These are phyloP conservation scores for Xylaria curta DNA, from an alignment of 495 filamentous ascomycete species.

Conservation along the genomic window DNA sequence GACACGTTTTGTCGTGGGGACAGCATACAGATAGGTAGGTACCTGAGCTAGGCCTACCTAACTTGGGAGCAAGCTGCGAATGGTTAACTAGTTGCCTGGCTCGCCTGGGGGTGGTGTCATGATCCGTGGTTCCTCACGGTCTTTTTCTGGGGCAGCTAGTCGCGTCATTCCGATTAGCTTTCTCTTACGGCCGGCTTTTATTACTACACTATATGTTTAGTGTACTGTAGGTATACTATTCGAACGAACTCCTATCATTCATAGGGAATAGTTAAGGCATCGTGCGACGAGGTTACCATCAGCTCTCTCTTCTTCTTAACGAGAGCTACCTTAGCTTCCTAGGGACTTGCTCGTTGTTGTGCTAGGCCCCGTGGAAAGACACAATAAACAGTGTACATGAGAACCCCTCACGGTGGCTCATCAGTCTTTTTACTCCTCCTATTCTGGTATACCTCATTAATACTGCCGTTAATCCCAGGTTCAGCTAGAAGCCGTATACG, in stretches of 20 bases:
- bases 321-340: neutral
- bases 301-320: neutral
- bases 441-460: constrained; percentile 2
- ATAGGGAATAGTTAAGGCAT: constrained; percentile 2
- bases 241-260: neutral
- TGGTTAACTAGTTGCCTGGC: neutral
- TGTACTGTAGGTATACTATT: neutral
- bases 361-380: neutral
- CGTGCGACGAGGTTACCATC: neutral
- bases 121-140: neutral
- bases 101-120: neutral
- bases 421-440: neutral
- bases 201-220: neutral
- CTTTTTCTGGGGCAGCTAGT: constrained; percentile 12
- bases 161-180: neutral
- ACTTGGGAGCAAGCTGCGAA: neutral
- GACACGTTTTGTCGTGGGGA: neutral
- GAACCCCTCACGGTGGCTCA: neutral
- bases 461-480: constrained; percentile 12
- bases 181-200: neutral
- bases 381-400: neutral
- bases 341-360: neutral
- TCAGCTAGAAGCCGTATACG: neutral
- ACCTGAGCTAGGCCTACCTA: neutral
- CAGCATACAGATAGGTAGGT: neutral